A percentile compares a stretch with the other conserved stretches of the same genome.
Evolutionary conservation across 345 rosid genomes (phyloP).

Genomic region (Arabidopsis suecica): DNA sequence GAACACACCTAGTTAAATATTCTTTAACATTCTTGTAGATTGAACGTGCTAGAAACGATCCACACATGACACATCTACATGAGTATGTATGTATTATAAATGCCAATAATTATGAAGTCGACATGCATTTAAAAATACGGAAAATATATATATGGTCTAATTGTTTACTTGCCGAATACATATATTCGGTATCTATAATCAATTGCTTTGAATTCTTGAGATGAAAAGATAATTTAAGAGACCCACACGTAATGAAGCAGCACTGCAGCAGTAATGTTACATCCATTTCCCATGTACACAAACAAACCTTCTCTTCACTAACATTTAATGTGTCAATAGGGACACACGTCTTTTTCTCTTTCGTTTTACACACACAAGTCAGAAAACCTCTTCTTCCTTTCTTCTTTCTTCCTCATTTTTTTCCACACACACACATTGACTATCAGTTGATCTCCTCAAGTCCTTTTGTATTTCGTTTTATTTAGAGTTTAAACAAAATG

Average conservation of each 20-base stretch:
- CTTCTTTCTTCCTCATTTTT: background rate
- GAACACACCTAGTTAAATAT: no score
- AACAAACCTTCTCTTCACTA: background rate
- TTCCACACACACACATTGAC: conserved; percentile 10
- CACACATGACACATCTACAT: background rate
- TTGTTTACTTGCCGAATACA: background rate
- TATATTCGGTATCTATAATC: background rate
- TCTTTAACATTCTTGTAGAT: no score
- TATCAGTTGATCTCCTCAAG: conserved; percentile 1
- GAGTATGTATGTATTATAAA: no score
- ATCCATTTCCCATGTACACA: conserved; percentile 37
- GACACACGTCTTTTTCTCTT: background rate
- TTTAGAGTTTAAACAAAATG: background rate
- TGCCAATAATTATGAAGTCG: background rate
- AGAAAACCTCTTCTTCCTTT: background rate
- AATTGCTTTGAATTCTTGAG: conserved; percentile 18
- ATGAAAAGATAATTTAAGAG: conserved; percentile 23
- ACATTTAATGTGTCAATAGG: conserved; percentile 28
- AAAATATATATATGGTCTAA: no score
- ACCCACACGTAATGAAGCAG: conserved; percentile 40
- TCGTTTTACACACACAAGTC: conserved; percentile 4
- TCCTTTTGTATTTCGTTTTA: conserved; percentile 1
- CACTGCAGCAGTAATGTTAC: conserved; percentile 30
- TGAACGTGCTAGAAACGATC: background rate
- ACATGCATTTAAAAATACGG: background rate